phyloP scores from a whole-genome alignment of 2,329 filamentous ascomycete species.

The Cordyceps cateniannulata region DNA sequence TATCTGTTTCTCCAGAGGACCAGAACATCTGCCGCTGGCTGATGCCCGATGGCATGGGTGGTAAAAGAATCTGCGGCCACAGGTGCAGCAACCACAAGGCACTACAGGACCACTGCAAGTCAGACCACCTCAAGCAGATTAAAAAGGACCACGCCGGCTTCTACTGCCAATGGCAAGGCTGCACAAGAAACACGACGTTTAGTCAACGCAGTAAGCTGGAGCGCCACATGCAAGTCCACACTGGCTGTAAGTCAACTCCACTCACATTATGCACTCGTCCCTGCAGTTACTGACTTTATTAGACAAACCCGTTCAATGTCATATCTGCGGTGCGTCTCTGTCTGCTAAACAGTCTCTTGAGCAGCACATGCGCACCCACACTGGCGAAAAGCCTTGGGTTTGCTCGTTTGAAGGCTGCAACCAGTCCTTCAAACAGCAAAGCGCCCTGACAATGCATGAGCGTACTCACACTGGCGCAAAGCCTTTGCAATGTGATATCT shows the following conservation, averaged over 20 bases:
- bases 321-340: constrained; percentile 49
- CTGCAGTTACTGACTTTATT: constrained; percentile 9
- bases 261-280: background rate
- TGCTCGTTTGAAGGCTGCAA: constrained; percentile 45
- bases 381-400: constrained; percentile 56
- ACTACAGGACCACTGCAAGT: constrained; percentile 50
- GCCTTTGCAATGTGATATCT: constrained; percentile 52
- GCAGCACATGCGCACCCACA: constrained; percentile 62
- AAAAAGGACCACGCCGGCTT: constrained; percentile 41
- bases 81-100: constrained; percentile 38
- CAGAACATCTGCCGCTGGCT: constrained; percentile 30
- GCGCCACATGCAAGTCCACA: constrained; percentile 59
- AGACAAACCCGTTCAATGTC: constrained; percentile 56
- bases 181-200: constrained; percentile 47
- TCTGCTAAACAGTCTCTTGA: constrained; percentile 62
- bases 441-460: constrained; percentile 62
- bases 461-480: constrained; percentile 61
- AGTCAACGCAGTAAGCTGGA: constrained; percentile 57
- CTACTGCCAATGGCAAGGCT: constrained; percentile 50
- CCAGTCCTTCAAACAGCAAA: constrained; percentile 60
- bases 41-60: constrained; percentile 15
- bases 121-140: constrained; percentile 40
- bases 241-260: constrained; percentile 46
- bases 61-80: constrained; percentile 23
- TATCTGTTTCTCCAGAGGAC: constrained; percentile 18